Evolutionary conservation across 805 yeast genomes (phyloP).

Genomic region (Metschnikowia rubicola): DNA sequence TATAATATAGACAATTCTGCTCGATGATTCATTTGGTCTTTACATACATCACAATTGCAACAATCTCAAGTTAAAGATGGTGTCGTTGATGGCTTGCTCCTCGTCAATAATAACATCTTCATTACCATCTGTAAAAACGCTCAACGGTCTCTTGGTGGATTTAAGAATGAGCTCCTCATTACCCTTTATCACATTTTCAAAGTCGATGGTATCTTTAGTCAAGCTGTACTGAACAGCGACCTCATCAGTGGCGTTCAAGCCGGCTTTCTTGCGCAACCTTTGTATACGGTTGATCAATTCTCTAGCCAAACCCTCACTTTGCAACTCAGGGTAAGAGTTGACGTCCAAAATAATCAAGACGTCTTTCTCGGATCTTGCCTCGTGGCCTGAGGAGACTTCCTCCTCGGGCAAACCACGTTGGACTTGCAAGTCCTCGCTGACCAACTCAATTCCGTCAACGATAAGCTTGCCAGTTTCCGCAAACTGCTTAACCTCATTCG

Average conservation of each 20-base stretch:
- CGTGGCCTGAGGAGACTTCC: slow-evolving; percentile 66
- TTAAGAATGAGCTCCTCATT: slow-evolving; percentile 72
- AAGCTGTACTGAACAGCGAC: slow-evolving; percentile 80
- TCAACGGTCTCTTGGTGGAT: slow-evolving; percentile 67
- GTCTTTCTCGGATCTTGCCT: slow-evolving; percentile 83
- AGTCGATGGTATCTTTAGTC: slow-evolving; percentile 59
- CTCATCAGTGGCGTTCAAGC: slow-evolving; percentile 92
- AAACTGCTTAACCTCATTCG: slow-evolving; percentile 78
- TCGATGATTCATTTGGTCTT: not conserved
- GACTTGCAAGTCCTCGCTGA: slow-evolving; percentile 84
- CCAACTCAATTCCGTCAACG: slow-evolving; percentile 87
- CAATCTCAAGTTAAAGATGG: slow-evolving; percentile 73
- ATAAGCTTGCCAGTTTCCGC: slow-evolving; percentile 67
- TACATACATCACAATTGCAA: slow-evolving; percentile 49
- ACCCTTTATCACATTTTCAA: slow-evolving; percentile 56
- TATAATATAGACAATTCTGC: not conserved
- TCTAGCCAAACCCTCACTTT: slow-evolving; percentile 93
- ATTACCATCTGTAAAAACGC: slow-evolving; percentile 40
- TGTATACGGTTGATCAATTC: slow-evolving; percentile 96
- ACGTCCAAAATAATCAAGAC: slow-evolving; percentile 88
- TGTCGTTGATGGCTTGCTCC: slow-evolving; percentile 74
- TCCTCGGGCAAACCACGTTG: slow-evolving; percentile 81
- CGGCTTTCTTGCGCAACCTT: slow-evolving; percentile 94
- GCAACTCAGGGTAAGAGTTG: slow-evolving; percentile 80
- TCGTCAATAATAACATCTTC: slow-evolving; percentile 65